phyloP scores from a whole-genome alignment of 106 monocot species.

The Alisma plantagoaquatica region DNA sequence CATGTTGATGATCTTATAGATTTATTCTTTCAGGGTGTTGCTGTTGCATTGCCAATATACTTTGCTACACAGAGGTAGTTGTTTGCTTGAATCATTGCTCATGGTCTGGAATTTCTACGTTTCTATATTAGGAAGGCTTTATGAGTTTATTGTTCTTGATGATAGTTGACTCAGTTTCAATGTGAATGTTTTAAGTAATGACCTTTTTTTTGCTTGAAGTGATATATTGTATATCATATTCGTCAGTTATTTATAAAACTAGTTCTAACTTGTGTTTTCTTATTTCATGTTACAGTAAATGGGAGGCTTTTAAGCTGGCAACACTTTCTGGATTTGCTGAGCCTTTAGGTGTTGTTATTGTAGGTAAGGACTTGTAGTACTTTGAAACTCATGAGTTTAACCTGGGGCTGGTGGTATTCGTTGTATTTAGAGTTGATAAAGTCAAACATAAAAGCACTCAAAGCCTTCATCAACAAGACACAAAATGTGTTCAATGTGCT shows the following conservation, averaged over 20 bases:
- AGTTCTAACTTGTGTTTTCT: neutral
- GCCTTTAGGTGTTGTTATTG: constrained; percentile 86
- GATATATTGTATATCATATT: too few relatives aligned
- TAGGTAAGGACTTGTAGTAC: constrained; percentile 76
- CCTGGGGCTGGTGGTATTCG: too few relatives aligned
- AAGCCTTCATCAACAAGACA: too few relatives aligned
- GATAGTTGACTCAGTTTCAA: too few relatives aligned
- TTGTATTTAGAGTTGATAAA: too few relatives aligned
- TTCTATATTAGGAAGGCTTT: neutral
- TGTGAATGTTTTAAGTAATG: too few relatives aligned
- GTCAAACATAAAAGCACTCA: too few relatives aligned
- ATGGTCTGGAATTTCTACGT: too few relatives aligned
- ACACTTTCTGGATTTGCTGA: constrained; percentile 94
- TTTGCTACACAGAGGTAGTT: constrained; percentile 92
- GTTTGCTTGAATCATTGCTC: neutral
- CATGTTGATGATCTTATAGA: neutral
- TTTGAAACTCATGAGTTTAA: too few relatives aligned
- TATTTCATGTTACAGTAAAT: constrained; percentile 58
- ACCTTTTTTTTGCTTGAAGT: too few relatives aligned
- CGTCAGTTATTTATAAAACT: too few relatives aligned
- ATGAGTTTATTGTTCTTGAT: neutral
- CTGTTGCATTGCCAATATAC: constrained; percentile 97
- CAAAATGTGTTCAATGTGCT: too few relatives aligned
- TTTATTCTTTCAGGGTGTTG: constrained; percentile 71
- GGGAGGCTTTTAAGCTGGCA: constrained; percentile 92